Base-by-base conservation (phyloP, 208 protist genomes). In the Borovskyia barvae region DNA sequence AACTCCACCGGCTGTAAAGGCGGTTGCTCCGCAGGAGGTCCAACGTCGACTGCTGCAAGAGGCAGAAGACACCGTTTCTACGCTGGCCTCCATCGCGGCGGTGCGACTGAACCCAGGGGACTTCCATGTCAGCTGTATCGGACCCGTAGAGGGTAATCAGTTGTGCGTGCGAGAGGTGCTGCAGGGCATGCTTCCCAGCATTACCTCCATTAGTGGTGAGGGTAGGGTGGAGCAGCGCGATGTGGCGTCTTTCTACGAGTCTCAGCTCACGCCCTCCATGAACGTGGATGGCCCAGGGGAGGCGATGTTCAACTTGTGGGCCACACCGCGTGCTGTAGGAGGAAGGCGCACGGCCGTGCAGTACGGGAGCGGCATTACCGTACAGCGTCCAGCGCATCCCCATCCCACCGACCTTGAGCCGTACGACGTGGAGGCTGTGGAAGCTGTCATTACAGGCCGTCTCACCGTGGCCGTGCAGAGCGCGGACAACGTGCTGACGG, bases 51-150 rank as follows among this genome's bases (percentile, higher is more conserved):
- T 52, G 20, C 29, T 55, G 24, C 52, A 30, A 0, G 42, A 62
- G 30, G 54, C 54, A 2, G 63, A 57, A 25, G 65, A 64, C 45
- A 69, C 64, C 28, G 49, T 83, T 2, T 48, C 66, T 14, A 65
- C 67, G 19, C 50, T 89, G 41, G 36, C 46, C 30, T 79, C 75
- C 3, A 46, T 80, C 11, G 58, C 75, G 11, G 57, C 48, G 25
- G 63, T 92, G 19, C 65, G 50, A 35, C 73, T 93, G n/a, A 70
- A 72, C 37, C 80, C 86, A 5, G 80, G 80, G 6, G 86, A 93
- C 36, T 80, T 80, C 64, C 78, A 88, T 41, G 74, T 93, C 17
- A 90, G 86, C 72, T 93, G 82, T 60, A 66, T 93, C 24, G 86
- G 86, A 30, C 49, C 72, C n/a, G 47, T 61, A n/a, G 55, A 68